Conservation (phyloP, 768 basidiomycete genomes). For the Suillus paluster region DNA sequence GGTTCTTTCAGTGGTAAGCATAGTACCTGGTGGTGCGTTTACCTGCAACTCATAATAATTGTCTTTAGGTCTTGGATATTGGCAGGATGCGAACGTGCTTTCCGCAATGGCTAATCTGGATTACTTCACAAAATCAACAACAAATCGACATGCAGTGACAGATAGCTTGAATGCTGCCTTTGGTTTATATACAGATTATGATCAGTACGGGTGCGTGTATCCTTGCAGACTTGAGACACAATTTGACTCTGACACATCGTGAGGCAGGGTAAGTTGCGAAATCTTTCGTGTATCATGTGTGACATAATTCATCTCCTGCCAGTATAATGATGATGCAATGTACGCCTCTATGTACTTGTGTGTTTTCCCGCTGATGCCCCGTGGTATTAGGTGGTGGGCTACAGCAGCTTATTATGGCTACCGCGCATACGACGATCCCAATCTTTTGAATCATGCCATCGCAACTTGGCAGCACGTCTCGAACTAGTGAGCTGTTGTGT, state of each 20-base stretch:
- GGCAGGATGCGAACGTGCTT: slow-evolving; percentile 57
- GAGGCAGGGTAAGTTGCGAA: background rate
- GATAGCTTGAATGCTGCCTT: slow-evolving; percentile 10
- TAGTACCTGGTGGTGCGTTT: background rate
- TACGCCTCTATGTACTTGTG: background rate
- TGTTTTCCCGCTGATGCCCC: background rate
- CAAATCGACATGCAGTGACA: slow-evolving; percentile 6
- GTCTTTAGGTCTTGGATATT: slow-evolving; percentile 49
- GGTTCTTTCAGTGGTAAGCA: slow-evolving; percentile 49
- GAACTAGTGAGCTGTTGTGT: slow-evolving; percentile 41
- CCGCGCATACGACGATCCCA: slow-evolving; percentile 49
- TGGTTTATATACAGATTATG: slow-evolving; percentile 7
- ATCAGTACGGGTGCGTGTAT: slow-evolving; percentile 14
- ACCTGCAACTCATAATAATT: background rate
- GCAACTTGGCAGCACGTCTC: slow-evolving; percentile 54
- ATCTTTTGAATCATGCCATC: slow-evolving; percentile 47
- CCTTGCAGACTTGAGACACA: too few relatives aligned
- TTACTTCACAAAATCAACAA: background rate
- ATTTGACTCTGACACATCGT: background rate
- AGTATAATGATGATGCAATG: slow-evolving; percentile 17
- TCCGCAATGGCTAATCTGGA: slow-evolving; percentile 49
- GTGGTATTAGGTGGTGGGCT: slow-evolving; percentile 50
- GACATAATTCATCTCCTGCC: background rate
- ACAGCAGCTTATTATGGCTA: slow-evolving; percentile 54
- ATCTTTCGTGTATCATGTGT: background rate